Evolutionary conservation across 805 yeast genomes (phyloP), one percentile per base, ranked within the genome.

Genomic region (Zygosaccharomyces gambellarensis): DNA sequence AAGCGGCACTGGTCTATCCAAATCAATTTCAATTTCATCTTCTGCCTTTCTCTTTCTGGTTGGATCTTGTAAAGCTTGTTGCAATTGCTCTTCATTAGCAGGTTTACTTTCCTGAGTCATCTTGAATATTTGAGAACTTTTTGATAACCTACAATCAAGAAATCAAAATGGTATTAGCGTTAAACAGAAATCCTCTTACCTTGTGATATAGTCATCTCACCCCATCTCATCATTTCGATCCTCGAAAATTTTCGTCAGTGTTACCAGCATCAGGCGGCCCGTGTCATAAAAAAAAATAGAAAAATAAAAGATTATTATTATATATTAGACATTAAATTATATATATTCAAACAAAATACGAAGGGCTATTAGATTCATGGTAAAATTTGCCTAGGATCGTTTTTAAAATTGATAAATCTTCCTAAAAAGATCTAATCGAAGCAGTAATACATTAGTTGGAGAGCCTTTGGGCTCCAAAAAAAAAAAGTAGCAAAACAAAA

Each of bases 1-100:
- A 44, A 90, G 72, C 1, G 99, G 97, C 11, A 85, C 79, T 5
- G 88, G 82, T 43, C 81, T 85, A 22, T 72, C 70, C 47, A 86
- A 70, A 61, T 85, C 86, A 52, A 86, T 85, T 56, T 81, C 87
- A 45, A 86, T 75, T 61, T 83, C 88, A 54, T 73, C 76, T 14
- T 72, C 74, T 40, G 70, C 71, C 54, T 58, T 62, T 57, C 67
- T 69, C 57, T 62, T 67, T 60, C 61, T 66, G 32, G 68, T 62
- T 49, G 69, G 71, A 39, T 70, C 69, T 45, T 38, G 32, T 28
- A 68, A 53, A 36, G 69, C 70, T 47, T 64, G 59, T 57, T 64
- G 64, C 45, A 65, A 61, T 39, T 60, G 53, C 56, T 59, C 63
- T 49, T 62, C 63, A 42, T 61, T 59, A 32, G 62, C 65, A 40